Evolutionary conservation across 2,329 filamentous ascomycete genomes (phyloP), one percentile per base, ranked within the genome.

Genomic region (Amauroascus verrucosus): DNA sequence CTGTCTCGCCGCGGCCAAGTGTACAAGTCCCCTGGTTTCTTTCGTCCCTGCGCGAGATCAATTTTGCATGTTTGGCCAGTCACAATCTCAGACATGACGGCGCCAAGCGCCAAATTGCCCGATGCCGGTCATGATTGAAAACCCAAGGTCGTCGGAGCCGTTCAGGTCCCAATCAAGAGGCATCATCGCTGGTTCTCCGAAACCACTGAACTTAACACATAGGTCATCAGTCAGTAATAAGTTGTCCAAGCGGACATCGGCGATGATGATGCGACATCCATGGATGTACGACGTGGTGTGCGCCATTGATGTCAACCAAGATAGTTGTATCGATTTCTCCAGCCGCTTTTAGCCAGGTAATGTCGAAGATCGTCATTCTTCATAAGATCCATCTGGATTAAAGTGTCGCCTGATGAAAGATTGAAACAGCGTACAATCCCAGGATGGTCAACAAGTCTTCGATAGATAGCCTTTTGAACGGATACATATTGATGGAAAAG

Each of bases 281-380:
- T 65, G 63, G 22, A 66, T 62, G 43, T 60, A 57, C 7, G 40
- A 33, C 32, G 65, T 59, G 32, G 58, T 58, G 40, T 55, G 56
- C 40, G 62, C 59, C 55, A 65, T 64, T n/a, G 60, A 49, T 38
- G 57, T 47, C 33, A 62, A 61, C 61, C 60, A 64, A 48, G 54
- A 52, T 26, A 62, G 60, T 9, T 60, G 61, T 1, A 59, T 56
- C 0, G 55, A 58, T 32, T 46, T 54, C 44, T 59, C 48, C 5
- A 56, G 61, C 11, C 48, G 40, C 24, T 57, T 54, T 20, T 51
- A 53, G 48, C 22, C 7, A 64, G 46, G 35, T 62, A 61, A 11
- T 57, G 30, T 8, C 58, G 61, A 53, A 63, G 58, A 43, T 64
- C 60, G n/a, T 62, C 60, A 57, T 65, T 61, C 18, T 51, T 51